Base-by-base conservation (phyloP, 2,329 filamentous ascomycete species). In the Coniosporium tulheliwenetii region DNA sequence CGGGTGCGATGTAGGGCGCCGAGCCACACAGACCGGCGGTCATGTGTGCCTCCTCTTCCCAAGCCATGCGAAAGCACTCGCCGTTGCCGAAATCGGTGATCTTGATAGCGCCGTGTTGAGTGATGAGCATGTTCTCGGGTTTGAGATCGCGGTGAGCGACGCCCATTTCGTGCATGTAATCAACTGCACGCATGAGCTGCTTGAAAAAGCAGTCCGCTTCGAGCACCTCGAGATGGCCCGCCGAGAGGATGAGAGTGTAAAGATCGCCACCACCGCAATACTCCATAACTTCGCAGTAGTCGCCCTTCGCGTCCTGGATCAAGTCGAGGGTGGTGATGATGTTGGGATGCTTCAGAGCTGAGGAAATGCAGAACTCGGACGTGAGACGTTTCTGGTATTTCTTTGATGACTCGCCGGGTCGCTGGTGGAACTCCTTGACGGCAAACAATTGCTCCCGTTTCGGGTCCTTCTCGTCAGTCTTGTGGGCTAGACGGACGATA, bases 101-200 rank as follows among this genome's bases (percentile, higher is more conserved):
- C 57, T 98, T 98, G 50, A 98, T 75, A 10, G 79, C 84, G 43
- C 91, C 91, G 48, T 87, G 85, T 0, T 84, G 91, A 3, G 91
- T 98, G 42, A 98, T 71, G 1, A 98, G 77, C 10, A 98, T 71
- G 51, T 98, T 98, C 61, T 98, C 91, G 0, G 91, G 91, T 62
- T 98, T 98, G 37, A 98, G 66, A 54, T 98, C 91, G 46, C 91
- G 83, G 59, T 98, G 91, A 10, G 91, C 89, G 19, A 98, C 91
- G 42, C 91, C 91, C 91, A 96, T 98, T 58, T 96, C 89, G 63
- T 98, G 91, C 68, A 98, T 86, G 60, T 98, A 98, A 62, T 96
- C 89, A 40, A 98, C 91, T 46, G 91, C 91, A 43, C 91, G 84
- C 89, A 98, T 96, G 62, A 96, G 79, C 62, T 98, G 91, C 65